phyloP scores from a whole-genome alignment of 1,284 basidiomycete genomes.

The Rhodotorula sp. region DNA sequence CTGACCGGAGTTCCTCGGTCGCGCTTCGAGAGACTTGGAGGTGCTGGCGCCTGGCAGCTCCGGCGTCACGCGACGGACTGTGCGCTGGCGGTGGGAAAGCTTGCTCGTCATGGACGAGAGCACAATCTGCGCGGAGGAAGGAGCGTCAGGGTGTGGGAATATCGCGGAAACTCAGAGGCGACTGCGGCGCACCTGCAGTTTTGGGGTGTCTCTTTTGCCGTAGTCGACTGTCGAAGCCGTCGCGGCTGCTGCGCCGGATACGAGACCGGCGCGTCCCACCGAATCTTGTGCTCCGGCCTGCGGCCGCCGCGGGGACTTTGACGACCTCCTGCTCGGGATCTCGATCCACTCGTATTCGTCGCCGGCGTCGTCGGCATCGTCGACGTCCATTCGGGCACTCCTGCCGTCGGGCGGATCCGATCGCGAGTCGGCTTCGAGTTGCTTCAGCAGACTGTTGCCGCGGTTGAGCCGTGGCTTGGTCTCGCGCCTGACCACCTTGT shows the following conservation, averaged over 20 bases:
- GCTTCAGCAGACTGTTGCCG: neutral
- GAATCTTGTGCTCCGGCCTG: too few species aligned
- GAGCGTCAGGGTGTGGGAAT: too few species aligned
- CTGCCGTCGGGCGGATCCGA: neutral
- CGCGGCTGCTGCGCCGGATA: too few species aligned
- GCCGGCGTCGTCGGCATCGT: neutral
- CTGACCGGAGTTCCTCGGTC: too few species aligned
- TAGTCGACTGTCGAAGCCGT: too few species aligned
- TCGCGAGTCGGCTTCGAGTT: neutral
- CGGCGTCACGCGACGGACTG: conserved; percentile 46
- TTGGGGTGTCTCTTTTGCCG: conserved; percentile 44
- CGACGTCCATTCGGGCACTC: neutral
- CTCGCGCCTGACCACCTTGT: neutral
- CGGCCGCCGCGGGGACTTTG: neutral
- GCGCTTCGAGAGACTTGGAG: too few species aligned
- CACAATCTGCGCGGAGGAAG: conserved; percentile 47
- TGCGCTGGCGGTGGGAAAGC: conserved; percentile 52
- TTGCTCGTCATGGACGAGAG: conserved; percentile 54
- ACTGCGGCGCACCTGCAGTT: conserved; percentile 38
- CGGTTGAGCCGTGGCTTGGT: neutral
- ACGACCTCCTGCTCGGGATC: neutral
- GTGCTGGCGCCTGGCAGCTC: too few species aligned
- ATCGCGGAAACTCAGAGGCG: too few species aligned
- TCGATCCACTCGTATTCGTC: conserved; percentile 50
- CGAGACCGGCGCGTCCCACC: neutral